phyloP scores from a whole-genome alignment of 768 basidiomycete genomes.

The Lactarius hatsudake region DNA sequence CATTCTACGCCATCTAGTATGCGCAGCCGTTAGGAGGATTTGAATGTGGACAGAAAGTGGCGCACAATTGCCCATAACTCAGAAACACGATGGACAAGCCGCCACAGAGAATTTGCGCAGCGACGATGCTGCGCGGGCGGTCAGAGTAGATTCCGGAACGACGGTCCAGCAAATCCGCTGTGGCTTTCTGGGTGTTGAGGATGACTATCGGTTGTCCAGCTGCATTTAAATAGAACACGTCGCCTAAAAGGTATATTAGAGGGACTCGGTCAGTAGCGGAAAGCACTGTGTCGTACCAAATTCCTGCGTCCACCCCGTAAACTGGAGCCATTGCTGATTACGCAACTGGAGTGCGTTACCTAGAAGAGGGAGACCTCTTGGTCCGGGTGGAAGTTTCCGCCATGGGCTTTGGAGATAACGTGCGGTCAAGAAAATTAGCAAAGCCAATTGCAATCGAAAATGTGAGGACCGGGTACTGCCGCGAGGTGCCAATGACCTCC shows the following conservation, averaged over 20 bases:
- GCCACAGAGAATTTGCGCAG: constrained; percentile 23
- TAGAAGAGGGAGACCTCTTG: constrained; percentile 20
- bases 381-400: constrained; percentile 24
- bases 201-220: constrained; percentile 28
- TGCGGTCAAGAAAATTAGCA: neutral
- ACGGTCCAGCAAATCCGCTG: constrained; percentile 30
- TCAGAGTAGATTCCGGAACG: constrained; percentile 24
- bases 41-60: neutral
- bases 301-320: constrained; percentile 17
- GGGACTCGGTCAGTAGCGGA: too few species aligned
- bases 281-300: constrained; percentile 15
- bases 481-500: neutral
- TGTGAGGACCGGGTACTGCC: neutral
- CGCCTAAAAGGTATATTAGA: constrained; percentile 15
- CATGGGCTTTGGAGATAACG: constrained; percentile 26
- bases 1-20: constrained; percentile 23
- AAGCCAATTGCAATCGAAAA: neutral
- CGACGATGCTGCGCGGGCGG: constrained; percentile 22
- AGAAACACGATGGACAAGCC: constrained; percentile 20
- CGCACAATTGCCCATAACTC: constrained; percentile 21
- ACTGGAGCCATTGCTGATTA: constrained; percentile 25
- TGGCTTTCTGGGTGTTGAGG: constrained; percentile 30
- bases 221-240: constrained; percentile 25
- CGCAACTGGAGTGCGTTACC: constrained; percentile 20
- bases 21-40: neutral